phyloP scores from a whole-genome alignment of 2,329 filamentous ascomycete genomes.

The Epichloe elymi region DNA sequence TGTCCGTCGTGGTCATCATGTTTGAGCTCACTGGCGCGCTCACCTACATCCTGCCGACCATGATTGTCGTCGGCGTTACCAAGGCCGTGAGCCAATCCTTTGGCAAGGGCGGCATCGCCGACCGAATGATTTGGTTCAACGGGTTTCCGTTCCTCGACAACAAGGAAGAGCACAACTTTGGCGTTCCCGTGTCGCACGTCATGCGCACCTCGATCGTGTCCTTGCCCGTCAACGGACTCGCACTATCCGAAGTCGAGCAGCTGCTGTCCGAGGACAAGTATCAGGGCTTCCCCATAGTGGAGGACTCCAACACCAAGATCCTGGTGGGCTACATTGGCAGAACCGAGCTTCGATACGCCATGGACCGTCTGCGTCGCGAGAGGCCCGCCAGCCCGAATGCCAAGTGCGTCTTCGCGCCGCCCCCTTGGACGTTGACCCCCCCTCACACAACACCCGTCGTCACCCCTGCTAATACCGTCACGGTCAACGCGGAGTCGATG shows the following conservation, averaged over 20 bases:
- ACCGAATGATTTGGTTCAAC: slow-evolving; percentile 98
- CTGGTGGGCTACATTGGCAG: slow-evolving; percentile 86
- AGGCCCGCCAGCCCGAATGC: slow-evolving; percentile 53
- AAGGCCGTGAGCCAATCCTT: slow-evolving; percentile 86
- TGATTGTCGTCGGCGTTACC: slow-evolving; percentile 96
- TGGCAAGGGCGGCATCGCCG: slow-evolving; percentile 92
- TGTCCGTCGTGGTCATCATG: slow-evolving; percentile 98
- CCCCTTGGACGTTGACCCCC: slow-evolving; percentile 17
- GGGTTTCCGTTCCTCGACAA: slow-evolving; percentile 94
- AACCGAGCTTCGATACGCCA: slow-evolving; percentile 81
- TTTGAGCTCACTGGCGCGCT: slow-evolving; percentile 96
- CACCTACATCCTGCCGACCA: slow-evolving; percentile 93
- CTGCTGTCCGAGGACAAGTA: slow-evolving; percentile 68
- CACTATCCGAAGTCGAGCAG: slow-evolving; percentile 62
- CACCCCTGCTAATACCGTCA: slow-evolving; percentile 30
- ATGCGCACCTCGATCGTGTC: slow-evolving; percentile 71
- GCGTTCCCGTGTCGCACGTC: slow-evolving; percentile 78
- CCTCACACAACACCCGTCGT: slow-evolving; percentile 24
- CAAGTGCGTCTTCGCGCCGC: slow-evolving; percentile 58
- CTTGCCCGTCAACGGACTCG: slow-evolving; percentile 61
- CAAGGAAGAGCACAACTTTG: slow-evolving; percentile 95
- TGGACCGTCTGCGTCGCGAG: slow-evolving; percentile 64
- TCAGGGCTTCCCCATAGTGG: slow-evolving; percentile 86
- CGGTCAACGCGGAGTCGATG: slow-evolving; percentile 43
- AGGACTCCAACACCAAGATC: slow-evolving; percentile 54